These are phyloP conservation scores for Sphagnum magellanicum DNA, from an alignment of 228 moss, liverwort and hornwort species.

Conservation along the genomic window DNA sequence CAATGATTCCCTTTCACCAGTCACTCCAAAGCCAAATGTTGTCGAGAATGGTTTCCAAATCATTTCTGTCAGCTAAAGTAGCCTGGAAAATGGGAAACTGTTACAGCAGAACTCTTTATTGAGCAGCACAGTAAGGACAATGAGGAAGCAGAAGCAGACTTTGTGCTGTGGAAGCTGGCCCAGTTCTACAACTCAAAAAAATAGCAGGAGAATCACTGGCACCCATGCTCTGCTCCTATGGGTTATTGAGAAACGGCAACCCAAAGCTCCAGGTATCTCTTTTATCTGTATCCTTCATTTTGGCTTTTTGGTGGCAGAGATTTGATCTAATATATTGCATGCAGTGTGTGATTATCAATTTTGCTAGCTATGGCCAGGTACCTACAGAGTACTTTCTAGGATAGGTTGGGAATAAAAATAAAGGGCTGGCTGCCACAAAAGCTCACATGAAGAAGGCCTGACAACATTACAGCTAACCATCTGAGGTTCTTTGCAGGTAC, in stretches of 20 bases:
- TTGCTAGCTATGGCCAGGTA: no score
- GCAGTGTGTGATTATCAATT: not conserved
- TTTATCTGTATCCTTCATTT: not conserved
- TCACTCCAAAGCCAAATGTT: not conserved
- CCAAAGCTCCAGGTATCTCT: conserved; percentile 29
- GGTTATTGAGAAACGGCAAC: conserved; percentile 23
- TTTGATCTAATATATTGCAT: not conserved
- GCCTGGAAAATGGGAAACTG: not conserved
- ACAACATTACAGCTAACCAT: not conserved
- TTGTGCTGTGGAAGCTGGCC: conserved; percentile 37
- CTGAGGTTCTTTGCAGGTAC: not conserved
- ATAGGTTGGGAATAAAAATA: not conserved
- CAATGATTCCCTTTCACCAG: not conserved
- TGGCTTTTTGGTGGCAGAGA: not conserved
- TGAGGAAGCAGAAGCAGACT: conserved; percentile 25
- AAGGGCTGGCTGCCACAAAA: no score
- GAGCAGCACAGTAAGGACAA: conserved; percentile 23
- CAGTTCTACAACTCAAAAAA: conserved; percentile 13
- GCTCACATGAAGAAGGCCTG: not conserved
- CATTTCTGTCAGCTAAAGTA: not conserved
- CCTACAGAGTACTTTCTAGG: no score
- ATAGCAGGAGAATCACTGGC: conserved; percentile 34
- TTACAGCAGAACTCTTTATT: conserved; percentile 13
- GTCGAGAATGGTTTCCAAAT: not conserved
- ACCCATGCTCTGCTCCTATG: conserved; percentile 34